These are phyloP conservation scores for Puccinia sorghi DNA, from an alignment of 1,284 basidiomycete species.

Conservation along the genomic window DNA sequence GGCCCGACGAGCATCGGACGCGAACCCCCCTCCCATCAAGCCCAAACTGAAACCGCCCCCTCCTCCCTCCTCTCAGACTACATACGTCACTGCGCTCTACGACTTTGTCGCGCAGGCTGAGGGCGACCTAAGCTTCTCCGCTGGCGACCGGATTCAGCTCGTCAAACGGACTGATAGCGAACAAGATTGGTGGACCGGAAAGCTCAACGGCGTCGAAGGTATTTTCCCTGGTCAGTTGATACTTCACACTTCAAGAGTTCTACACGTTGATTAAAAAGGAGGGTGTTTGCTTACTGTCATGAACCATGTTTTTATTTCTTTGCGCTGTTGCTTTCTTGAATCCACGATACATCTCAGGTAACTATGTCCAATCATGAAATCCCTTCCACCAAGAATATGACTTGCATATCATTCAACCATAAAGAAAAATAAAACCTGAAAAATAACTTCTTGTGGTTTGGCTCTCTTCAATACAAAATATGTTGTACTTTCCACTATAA, in stretches of 20 bases:
- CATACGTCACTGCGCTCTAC: constrained; percentile 89
- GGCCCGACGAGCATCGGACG: constrained; percentile 58
- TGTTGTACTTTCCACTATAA: too few species aligned
- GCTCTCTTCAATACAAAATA: too few species aligned
- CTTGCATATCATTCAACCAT: not conserved
- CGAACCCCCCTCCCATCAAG: constrained; percentile 65
- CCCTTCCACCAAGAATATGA: not conserved
- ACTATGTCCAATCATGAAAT: constrained; percentile 10
- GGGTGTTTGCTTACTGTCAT: not conserved
- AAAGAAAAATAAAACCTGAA: not conserved
- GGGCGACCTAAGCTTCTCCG: constrained; percentile 86
- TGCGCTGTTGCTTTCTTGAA: not conserved
- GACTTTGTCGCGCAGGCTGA: constrained; percentile 93
- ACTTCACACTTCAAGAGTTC: not conserved
- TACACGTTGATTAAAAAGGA: not conserved
- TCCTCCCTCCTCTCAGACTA: constrained; percentile 67
- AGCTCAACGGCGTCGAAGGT: constrained; percentile 77
- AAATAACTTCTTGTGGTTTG: too few species aligned
- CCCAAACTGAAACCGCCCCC: constrained; percentile 77
- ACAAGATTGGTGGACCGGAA: constrained; percentile 99
- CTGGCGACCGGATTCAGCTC: constrained; percentile 91
- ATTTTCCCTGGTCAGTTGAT: constrained; percentile 75
- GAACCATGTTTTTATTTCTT: not conserved
- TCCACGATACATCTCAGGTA: not conserved
- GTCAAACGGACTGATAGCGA: constrained; percentile 77